Conservation (phyloP, 768 basidiomycete genomes). For the Candolleomyces efflorescens region DNA sequence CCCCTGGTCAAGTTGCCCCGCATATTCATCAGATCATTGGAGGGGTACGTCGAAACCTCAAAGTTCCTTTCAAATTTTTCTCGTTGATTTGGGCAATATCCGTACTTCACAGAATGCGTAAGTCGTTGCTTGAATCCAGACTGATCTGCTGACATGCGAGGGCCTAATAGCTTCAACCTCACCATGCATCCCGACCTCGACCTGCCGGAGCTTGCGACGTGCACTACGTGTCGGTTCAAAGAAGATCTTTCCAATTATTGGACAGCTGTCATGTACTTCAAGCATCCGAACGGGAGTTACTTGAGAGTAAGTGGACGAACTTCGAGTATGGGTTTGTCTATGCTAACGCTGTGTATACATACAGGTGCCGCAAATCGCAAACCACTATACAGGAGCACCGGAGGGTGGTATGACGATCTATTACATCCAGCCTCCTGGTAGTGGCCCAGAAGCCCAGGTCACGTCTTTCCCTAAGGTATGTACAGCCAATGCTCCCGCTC, state of each 20-base stretch:
- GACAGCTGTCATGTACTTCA: constrained; percentile 11
- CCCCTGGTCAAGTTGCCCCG: neutral
- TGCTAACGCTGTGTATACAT: neutral
- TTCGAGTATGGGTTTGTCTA: neutral
- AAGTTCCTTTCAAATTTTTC: neutral
- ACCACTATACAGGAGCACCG: constrained; percentile 3
- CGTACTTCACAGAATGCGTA: constrained; percentile 7
- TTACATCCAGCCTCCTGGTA: constrained; percentile 1
- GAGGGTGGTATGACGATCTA: constrained; percentile 3
- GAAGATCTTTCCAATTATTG: constrained; percentile 10
- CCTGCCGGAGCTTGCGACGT: constrained; percentile 2
- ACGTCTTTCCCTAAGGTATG: neutral
- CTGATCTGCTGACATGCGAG: no score
- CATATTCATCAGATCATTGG: constrained; percentile 2
- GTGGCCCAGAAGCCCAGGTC: neutral
- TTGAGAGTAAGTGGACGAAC: neutral
- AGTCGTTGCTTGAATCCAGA: neutral
- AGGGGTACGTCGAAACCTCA: neutral
- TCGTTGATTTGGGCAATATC: neutral
- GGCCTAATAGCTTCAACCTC: constrained; percentile 4
- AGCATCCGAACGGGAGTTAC: constrained; percentile 1
- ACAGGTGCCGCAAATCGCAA: constrained; percentile 1
- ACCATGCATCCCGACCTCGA: constrained; percentile 4
- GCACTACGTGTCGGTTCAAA: constrained; percentile 10
- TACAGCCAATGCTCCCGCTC: neutral